phyloP scores from a whole-genome alignment of 208 protist genomes.

The Acanthamoeba sp. region DNA sequence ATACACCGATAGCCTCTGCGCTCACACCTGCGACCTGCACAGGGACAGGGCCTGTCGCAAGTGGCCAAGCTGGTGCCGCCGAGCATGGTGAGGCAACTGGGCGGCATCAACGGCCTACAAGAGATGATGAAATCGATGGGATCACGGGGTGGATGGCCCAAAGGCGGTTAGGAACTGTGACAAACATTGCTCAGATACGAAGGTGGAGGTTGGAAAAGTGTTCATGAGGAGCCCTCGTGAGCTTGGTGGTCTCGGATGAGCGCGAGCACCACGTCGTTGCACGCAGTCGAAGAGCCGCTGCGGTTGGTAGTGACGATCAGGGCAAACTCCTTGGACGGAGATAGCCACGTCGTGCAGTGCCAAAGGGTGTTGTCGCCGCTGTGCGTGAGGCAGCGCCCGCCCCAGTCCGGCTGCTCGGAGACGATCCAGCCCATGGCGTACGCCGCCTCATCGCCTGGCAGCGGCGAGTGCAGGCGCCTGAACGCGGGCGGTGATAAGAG shows the following conservation, averaged over 20 bases:
- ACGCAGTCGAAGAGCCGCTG: background rate
- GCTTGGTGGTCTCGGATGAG: background rate
- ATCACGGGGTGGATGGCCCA: too few relatives aligned
- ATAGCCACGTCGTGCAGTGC: conserved; percentile 21
- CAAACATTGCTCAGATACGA: too few relatives aligned
- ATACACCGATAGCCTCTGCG: too few relatives aligned
- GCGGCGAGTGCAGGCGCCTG: background rate
- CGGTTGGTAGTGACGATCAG: background rate
- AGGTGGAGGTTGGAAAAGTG: too few relatives aligned
- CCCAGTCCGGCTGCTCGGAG: background rate
- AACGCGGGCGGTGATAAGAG: background rate
- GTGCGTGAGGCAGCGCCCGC: background rate
- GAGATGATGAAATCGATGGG: background rate
- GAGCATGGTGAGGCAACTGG: conserved; percentile 87
- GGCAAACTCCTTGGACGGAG: background rate
- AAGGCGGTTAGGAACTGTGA: too few relatives aligned
- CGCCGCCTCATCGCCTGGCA: background rate
- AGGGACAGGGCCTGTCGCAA: conserved; percentile 53
- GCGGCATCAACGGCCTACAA: conserved; percentile 48
- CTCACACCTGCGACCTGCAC: background rate
- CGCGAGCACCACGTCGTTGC: background rate
- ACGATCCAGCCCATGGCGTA: conserved; percentile 22
- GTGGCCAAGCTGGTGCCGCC: conserved; percentile 83
- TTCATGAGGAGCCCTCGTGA: too few relatives aligned
- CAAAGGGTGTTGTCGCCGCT: conserved; percentile 11